Evolutionary conservation across 441 rosid species (phyloP).

Genomic region (Jatropha podagrica): DNA sequence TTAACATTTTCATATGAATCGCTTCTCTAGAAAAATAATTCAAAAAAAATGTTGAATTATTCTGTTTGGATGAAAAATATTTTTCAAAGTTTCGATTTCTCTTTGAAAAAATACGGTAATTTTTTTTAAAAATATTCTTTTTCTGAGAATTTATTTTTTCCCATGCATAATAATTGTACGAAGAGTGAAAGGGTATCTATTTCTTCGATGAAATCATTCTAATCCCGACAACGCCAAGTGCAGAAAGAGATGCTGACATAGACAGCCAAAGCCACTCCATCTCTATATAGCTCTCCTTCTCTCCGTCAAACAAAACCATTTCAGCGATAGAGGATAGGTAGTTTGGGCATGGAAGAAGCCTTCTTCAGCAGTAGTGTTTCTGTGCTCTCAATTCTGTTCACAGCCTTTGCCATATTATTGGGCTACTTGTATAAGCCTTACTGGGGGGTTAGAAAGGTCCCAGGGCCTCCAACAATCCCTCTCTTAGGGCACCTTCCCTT

Average conservation of each 20-base stretch:
- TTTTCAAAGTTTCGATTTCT: too few species aligned
- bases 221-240: conserved; percentile 29
- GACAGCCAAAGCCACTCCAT: not conserved
- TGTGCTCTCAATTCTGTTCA: conserved; percentile 30
- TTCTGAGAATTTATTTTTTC: too few species aligned
- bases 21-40: too few species aligned
- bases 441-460: conserved; percentile 81
- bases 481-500: conserved; percentile 84
- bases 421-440: conserved; percentile 71
- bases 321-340: not conserved
- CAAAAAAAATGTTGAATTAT: too few species aligned
- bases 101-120: too few species aligned
- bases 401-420: conserved; percentile 36
- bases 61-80: too few species aligned
- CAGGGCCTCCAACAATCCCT: conserved; percentile 72
- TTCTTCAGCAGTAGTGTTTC: not conserved
- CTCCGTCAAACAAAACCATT: not conserved
- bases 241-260: conserved; percentile 26
- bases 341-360: not conserved
- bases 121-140: too few species aligned
- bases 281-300: not conserved
- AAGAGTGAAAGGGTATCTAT: not conserved
- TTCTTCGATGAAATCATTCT: conserved; percentile 17
- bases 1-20: too few species aligned
- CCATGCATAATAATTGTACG: too few species aligned